A percentile compares a stretch with the other conserved stretches of the same genome.
These are phyloP conservation scores for Leucocoprinus birnbaumii DNA, from an alignment of 768 basidiomycete species.

Conservation along the genomic window DNA sequence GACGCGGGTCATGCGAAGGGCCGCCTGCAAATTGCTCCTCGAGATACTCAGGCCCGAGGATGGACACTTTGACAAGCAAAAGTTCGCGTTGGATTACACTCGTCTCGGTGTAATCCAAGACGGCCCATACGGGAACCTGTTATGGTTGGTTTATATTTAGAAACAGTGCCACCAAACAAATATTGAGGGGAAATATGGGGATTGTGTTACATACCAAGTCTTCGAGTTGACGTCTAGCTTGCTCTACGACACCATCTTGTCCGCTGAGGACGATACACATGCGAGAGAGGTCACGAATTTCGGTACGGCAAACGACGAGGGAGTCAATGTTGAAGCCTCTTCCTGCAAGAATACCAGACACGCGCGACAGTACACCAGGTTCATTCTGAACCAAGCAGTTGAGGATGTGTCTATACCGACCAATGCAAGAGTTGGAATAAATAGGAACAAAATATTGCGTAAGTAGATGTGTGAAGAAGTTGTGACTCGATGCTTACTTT, in stretches of 20 bases:
- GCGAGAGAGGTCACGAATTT: constrained; percentile 92
- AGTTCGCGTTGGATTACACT: constrained; percentile 90
- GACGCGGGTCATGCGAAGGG: constrained; percentile 77
- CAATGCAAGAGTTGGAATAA: constrained; percentile 14
- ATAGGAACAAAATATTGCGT: background rate
- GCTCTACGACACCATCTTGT: constrained; percentile 97
- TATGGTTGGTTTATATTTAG: background rate
- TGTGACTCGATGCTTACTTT: constrained; percentile 50
- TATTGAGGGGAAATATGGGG: background rate
- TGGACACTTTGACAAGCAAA: constrained; percentile 93
- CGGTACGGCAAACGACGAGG: constrained; percentile 95
- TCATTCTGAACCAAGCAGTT: constrained; percentile 99
- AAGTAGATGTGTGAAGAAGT: no score
- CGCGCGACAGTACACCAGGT: constrained; percentile 97
- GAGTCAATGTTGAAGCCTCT: constrained; percentile 99
- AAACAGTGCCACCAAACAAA: background rate
- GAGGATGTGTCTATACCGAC: constrained; percentile 76
- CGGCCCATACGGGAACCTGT: constrained; percentile 99
- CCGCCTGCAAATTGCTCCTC: constrained; percentile 88
- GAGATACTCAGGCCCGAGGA: constrained; percentile 95
- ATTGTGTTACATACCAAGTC: constrained; percentile 82
- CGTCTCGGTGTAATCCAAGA: constrained; percentile 95
- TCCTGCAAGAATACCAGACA: constrained; percentile 95
- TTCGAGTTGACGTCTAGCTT: constrained; percentile 92
- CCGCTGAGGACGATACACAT: constrained; percentile 98